Conservation (phyloP, 1,284 basidiomycete genomes). For the Vanrija pseudolonga region DNA sequence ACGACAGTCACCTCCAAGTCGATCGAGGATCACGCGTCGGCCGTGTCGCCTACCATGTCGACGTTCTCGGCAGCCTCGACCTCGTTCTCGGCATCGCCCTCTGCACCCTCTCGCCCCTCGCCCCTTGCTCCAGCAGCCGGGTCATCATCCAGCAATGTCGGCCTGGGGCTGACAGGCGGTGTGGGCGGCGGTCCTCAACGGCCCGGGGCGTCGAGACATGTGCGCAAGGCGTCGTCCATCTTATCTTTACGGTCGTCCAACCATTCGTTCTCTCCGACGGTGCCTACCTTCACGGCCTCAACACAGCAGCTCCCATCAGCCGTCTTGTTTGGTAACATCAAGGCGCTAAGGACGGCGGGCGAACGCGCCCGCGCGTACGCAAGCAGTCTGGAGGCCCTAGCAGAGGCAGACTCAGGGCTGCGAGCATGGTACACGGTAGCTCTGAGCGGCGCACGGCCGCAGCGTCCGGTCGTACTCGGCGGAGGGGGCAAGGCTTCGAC, state of each 20-base stretch:
- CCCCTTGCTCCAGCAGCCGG: slow-evolving; percentile 48
- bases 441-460: background rate
- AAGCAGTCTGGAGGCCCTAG: slow-evolving; percentile 76
- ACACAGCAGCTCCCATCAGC: slow-evolving; percentile 61
- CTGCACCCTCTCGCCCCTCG: slow-evolving; percentile 18
- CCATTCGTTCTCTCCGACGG: slow-evolving; percentile 25
- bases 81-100: background rate
- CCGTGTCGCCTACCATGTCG: slow-evolving; percentile 4
- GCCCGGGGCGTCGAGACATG: background rate
- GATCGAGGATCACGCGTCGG: too few relatives aligned
- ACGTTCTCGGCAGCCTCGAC: background rate
- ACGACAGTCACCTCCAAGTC: background rate
- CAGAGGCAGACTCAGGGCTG: slow-evolving; percentile 71
- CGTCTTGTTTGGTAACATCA: slow-evolving; percentile 69
- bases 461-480: background rate
- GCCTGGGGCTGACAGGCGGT: background rate
- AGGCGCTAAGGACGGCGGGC: slow-evolving; percentile 57
- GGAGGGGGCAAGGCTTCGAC: background rate
- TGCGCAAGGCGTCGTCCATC: slow-evolving; percentile 29
- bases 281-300: slow-evolving; percentile 5
- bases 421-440: slow-evolving; percentile 59
- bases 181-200: background rate
- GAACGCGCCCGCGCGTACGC: slow-evolving; percentile 77
- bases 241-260: slow-evolving; percentile 22
- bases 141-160: slow-evolving; percentile 3